Base-by-base conservation (phyloP, 2,329 filamentous ascomycete genomes). In the Acrodontium crateriforme region DNA sequence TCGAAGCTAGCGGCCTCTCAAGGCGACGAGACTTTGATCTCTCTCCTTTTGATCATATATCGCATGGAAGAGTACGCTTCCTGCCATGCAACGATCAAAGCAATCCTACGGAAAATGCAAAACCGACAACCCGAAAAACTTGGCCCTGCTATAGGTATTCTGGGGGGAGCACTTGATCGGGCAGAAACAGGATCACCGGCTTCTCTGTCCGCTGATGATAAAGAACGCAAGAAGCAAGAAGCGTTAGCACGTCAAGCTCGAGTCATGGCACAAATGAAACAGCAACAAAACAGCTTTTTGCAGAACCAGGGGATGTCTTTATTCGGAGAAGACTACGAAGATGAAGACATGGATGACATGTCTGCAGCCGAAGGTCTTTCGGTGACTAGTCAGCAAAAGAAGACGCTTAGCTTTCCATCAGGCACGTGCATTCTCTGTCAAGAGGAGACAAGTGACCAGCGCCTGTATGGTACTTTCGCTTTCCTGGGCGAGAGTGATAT, bases 261-360 rank as follows among this genome's bases (percentile, higher is more conserved):
- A 46, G 83, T 98, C 17, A 94, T 98, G 85, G 89, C 85, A 2
- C 84, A 94, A 49, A 94, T 98, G 56, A 89, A 95, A 52, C 79
- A 93, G 49, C 87, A 98, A 49, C 91, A 95, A 51, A 87, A 91
- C 56, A 89, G 74, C 45, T 98, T 98, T 56, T 62, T 98, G 58
- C 78, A 82, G 31, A 89, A 78, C 39, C 85, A 94, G 53, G 78
- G 75, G 22, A 70, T 93, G 35, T 80, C 93, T 52, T 93, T 83
- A 79, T 84, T 81, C 9, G 79, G 89, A 34, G 70, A 83, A 27
- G 71, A 80, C n/a, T 72, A 79, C 20, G 67, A 74, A 15, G 78
- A 89, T 25, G 69, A 81, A 16, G 75, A 79, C 29, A 10, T 22
- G 4, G 73, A 80, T 28, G 69, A 71, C 20, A 57, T 60, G 16